Percentiles rank a stretch among this genome's conserved stretches.
These are phyloP conservation scores for Calonectria pseudoturangicola DNA, from an alignment of 2,329 filamentous ascomycete species.

Conservation along the genomic window DNA sequence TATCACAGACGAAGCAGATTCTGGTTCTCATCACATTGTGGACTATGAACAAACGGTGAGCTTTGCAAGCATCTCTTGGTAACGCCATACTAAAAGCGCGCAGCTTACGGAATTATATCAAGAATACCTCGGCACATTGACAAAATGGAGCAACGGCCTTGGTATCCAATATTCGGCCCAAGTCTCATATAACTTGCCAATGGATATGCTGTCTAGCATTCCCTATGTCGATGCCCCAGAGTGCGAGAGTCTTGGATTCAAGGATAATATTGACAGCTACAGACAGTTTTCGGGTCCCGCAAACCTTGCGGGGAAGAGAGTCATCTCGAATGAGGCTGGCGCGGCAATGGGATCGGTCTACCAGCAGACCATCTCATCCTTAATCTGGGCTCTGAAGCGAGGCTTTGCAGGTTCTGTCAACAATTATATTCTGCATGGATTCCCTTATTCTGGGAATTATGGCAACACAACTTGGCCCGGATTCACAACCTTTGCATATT, in stretches of 20 bases:
- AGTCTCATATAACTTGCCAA: constrained; percentile 1
- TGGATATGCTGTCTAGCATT: constrained; percentile 13
- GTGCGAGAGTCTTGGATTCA: constrained; percentile 4
- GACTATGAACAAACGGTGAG: constrained; percentile 13
- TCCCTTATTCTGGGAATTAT: neutral
- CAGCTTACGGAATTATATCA: constrained; percentile 15
- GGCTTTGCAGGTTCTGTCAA: constrained; percentile 10
- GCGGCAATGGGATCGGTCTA: neutral
- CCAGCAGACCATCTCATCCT: constrained; percentile 6
- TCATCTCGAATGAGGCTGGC: constrained; percentile 10
- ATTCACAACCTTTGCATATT: constrained; percentile 17
- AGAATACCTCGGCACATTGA: neutral
- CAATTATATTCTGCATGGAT: neutral
- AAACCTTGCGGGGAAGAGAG: constrained; percentile 4
- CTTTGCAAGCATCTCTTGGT: no score
- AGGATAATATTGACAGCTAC: neutral
- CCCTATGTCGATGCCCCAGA: constrained; percentile 1
- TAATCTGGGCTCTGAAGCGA: constrained; percentile 2
- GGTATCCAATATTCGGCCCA: neutral
- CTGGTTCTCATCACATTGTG: neutral
- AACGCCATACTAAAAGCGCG: neutral
- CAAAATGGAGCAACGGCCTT: neutral
- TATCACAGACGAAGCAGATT: constrained; percentile 4
- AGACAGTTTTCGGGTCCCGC: constrained; percentile 11
- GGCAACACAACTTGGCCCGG: constrained; percentile 2